Evolutionary conservation across 768 basidiomycete species (phyloP).

Genomic region (Tulasnella sp.): DNA sequence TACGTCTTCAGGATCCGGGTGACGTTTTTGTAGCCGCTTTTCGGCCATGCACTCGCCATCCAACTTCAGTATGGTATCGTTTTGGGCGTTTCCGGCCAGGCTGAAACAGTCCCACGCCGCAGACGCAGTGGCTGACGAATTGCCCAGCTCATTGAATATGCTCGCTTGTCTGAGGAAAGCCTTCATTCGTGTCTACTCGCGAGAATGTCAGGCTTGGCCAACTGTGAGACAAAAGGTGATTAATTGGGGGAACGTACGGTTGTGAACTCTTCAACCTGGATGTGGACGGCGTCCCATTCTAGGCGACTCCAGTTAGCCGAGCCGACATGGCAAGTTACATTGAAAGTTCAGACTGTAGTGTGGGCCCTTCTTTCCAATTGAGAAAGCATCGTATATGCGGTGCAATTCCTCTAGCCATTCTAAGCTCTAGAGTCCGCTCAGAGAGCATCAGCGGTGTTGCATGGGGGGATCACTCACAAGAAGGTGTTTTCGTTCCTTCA

Average conservation of each 20-base stretch:
- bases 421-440: not conserved
- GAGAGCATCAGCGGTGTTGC: not conserved
- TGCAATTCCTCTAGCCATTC: slow-evolving; percentile 5
- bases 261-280: not conserved
- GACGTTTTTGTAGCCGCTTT: not conserved
- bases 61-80: not conserved
- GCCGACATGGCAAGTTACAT: not conserved
- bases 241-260: not conserved
- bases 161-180: slow-evolving; percentile 41
- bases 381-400: not conserved
- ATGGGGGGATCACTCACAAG: not conserved
- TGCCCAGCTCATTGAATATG: slow-evolving; percentile 44
- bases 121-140: slow-evolving; percentile 45
- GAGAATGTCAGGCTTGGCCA: not conserved
- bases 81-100: not conserved
- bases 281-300: not conserved
- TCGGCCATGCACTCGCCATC: not conserved
- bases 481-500: not conserved
- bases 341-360: not conserved
- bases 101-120: slow-evolving; percentile 37
- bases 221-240: not conserved
- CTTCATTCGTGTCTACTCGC: slow-evolving; percentile 37
- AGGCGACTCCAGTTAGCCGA: not conserved
- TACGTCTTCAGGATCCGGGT: slow-evolving; percentile 6
- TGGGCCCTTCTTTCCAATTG: not conserved